Conservation (phyloP, 169 alveolate species). For the Plasmodium vivax region DNA sequence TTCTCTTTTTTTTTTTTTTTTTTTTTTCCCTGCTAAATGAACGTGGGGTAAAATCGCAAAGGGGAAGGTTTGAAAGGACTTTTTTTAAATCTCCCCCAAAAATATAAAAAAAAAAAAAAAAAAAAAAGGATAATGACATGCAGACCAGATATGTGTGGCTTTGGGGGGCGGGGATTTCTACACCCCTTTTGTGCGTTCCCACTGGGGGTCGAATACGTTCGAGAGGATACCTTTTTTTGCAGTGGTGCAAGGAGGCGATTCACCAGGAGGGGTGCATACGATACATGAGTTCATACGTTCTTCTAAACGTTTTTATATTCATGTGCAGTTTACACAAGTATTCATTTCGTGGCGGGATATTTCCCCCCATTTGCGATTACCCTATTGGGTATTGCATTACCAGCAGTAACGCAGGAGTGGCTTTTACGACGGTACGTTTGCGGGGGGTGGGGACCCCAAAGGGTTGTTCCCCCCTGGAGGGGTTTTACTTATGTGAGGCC, state of each 20-base stretch:
- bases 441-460: background rate
- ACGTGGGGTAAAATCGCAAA: background rate
- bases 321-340: background rate
- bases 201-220: too few relatives aligned
- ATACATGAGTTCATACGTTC: background rate
- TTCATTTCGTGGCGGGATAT: background rate
- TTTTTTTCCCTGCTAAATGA: background rate
- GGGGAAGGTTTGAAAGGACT: background rate
- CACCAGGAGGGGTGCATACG: background rate
- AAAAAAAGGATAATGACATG: background rate
- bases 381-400: background rate
- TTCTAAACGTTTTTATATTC: background rate
- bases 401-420: background rate
- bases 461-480: too few relatives aligned
- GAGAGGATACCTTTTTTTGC: background rate
- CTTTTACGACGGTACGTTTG: background rate
- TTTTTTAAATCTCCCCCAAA: background rate
- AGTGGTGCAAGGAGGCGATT: background rate
- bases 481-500: background rate
- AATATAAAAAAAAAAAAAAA: too few relatives aligned
- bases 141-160: background rate
- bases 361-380: background rate
- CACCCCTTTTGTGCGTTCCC: background rate
- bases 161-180: background rate
- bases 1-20: background rate